phyloP scores from a whole-genome alignment of 2,329 filamentous ascomycete species.

The Apiospora saccharicola region DNA sequence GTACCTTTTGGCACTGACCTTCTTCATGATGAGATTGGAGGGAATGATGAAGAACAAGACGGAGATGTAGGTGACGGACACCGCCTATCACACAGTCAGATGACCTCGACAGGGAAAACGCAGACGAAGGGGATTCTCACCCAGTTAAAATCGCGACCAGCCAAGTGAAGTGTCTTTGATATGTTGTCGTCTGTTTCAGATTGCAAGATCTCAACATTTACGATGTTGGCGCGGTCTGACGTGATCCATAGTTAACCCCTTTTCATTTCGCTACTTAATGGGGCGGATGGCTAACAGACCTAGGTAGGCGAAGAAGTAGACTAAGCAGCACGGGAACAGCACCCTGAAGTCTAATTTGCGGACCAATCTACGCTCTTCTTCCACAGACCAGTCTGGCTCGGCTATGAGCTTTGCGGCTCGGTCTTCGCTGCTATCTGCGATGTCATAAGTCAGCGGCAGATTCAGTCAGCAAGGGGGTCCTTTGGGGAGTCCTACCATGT shows the following conservation, averaged over 20 bases:
- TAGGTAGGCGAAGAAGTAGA: background rate
- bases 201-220: background rate
- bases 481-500: background rate
- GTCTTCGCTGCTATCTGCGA: constrained; percentile 16
- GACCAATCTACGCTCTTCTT: background rate
- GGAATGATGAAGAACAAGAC: constrained; percentile 45
- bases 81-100: background rate
- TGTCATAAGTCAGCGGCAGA: background rate
- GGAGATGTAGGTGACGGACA: constrained; percentile 35
- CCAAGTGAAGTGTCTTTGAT: background rate
- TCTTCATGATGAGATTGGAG: constrained; percentile 38
- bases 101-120: no score
- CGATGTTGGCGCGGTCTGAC: constrained; percentile 3
- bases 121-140: background rate
- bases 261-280: no score
- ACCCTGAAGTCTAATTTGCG: constrained; percentile 23
- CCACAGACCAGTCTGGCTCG: background rate
- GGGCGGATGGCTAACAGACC: no score
- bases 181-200: constrained; percentile 4
- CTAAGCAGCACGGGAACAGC: constrained; percentile 13
- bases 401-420: background rate
- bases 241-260: no score
- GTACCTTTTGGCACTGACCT: constrained; percentile 37
- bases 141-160: constrained; percentile 5
- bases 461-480: no score